Evolutionary conservation across 495 filamentous ascomycete genomes (phyloP), one percentile per base, ranked within the genome.

Genomic region (Tuber calosporum): DNA sequence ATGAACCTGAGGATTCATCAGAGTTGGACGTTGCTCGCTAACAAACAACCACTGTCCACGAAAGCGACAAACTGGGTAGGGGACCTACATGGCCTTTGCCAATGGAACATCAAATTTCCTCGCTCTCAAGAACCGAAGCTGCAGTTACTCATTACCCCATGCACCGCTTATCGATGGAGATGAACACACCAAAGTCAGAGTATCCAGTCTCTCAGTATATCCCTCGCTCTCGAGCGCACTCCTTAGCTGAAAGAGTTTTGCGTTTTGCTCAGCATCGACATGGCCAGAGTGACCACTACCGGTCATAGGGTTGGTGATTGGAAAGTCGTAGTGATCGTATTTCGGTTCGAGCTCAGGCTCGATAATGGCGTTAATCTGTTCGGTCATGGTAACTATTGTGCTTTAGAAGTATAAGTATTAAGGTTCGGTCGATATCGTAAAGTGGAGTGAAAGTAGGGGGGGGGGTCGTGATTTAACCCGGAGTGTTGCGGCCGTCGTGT

Each of bases 261-360:
- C 94, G 88, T 97, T 92, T 85, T 98, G 93, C 81, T 91, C 87
- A 43, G 87, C 85, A 45, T 91, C 96, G 78, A 94, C 91, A 82
- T 94, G 89, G 82, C 94, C 94, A 72, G 94, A 90, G 83, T 97
- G 94, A 67, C 94, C 94, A 74, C 84, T 84, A 77, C 89, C 87
- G 13, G 85, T 77, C 67, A 87, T 86, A 66, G 92, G 89, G 62
- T 89, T 87, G 40, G 86, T 93, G 68, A 90, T 93, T 66, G 94
- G 94, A 85, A 86, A 97, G 83, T 96, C 93, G 84, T 95, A 97
- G 85, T 95, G 83, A 84, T 98, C 94, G 86, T 97, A 97, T 83
- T 96, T 97, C 20, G 68, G 67, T n/a, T 71, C 67, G 53, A 62
- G 53, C 26, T 34, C 1, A 17, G 53, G 53, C 53, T 62, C 53